These are phyloP conservation scores for Venustampulla echinocandica DNA, from an alignment of 495 filamentous ascomycete species.

Conservation along the genomic window DNA sequence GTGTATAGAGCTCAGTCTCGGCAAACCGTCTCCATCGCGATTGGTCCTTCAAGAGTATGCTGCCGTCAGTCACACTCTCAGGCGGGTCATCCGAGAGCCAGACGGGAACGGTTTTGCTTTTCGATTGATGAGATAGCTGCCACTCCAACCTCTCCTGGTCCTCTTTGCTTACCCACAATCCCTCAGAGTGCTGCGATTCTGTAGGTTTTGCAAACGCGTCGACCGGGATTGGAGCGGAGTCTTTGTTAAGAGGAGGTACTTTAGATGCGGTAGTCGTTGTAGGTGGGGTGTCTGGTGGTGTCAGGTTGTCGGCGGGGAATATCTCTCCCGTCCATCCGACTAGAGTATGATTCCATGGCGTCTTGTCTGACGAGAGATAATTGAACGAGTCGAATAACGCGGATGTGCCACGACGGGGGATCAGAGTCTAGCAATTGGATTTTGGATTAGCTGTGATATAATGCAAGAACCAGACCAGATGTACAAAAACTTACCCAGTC, in stretches of 20 bases:
- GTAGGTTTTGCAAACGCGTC: slow-evolving; percentile 46
- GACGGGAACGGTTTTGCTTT: slow-evolving; percentile 62
- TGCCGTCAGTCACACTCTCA: slow-evolving; percentile 51
- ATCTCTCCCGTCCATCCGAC: slow-evolving; percentile 94
- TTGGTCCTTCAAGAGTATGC: slow-evolving; percentile 65
- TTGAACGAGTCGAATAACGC: slow-evolving; percentile 83
- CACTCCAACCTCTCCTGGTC: slow-evolving; percentile 62
- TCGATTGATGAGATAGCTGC: slow-evolving; percentile 56
- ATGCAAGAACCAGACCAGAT: slow-evolving; percentile 15
- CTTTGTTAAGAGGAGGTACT: slow-evolving; percentile 41
- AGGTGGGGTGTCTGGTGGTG: slow-evolving; percentile 34
- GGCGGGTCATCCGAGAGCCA: slow-evolving; percentile 70
- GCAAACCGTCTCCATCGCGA: slow-evolving; percentile 77
- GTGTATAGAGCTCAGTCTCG: slow-evolving; percentile 78
- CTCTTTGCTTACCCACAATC: slow-evolving; percentile 50
- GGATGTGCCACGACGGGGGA: slow-evolving; percentile 71
- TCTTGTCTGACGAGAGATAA: slow-evolving; percentile 66
- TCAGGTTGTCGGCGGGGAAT: slow-evolving; percentile 38
- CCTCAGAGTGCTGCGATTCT: slow-evolving; percentile 50
- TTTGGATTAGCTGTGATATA: slow-evolving; percentile 12
- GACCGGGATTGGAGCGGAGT: slow-evolving; percentile 63
- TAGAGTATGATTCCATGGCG: slow-evolving; percentile 75
- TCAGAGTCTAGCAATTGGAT: slow-evolving; percentile 48
- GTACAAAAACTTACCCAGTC: slow-evolving; percentile 70
- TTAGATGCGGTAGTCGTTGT: slow-evolving; percentile 29